phyloP scores from a whole-genome alignment of 2,329 filamentous ascomycete species.

The Sporothrix euskadiensis region DNA sequence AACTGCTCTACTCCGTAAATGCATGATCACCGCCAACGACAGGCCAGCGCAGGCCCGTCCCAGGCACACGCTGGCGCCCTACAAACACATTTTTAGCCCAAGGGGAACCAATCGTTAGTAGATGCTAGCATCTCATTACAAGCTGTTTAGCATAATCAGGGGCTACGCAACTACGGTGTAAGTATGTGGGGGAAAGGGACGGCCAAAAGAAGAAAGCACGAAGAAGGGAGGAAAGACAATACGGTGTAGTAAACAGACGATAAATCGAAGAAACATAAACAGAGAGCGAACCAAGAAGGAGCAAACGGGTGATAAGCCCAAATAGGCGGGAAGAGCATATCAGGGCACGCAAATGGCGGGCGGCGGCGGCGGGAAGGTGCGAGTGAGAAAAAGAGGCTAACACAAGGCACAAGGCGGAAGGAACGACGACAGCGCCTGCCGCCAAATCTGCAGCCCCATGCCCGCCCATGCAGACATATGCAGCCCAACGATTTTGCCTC shows the following conservation, averaged over 20 bases:
- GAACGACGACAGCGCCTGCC: constrained; percentile 14
- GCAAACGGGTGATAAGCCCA: neutral
- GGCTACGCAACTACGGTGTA: neutral
- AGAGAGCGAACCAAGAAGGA: neutral
- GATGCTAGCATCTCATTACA: neutral
- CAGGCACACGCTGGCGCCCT: constrained; percentile 10
- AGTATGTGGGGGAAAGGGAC: neutral
- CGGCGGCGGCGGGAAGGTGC: neutral
- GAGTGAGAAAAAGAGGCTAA: neutral
- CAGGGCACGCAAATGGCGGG: neutral
- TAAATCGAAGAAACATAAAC: no score
- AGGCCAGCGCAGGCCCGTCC: neutral
- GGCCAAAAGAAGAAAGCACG: neutral
- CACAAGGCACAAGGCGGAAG: constrained; percentile 2
- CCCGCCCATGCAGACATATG: neutral
- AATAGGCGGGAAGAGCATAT: neutral
- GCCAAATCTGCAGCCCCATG: constrained; percentile 17
- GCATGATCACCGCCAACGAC: neutral
- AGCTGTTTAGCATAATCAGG: neutral
- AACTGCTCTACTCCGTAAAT: neutral
- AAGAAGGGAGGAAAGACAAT: neutral
- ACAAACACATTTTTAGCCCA: constrained; percentile 10
- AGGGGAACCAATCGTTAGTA: constrained; percentile 11
- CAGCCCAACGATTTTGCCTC: constrained; percentile 22
- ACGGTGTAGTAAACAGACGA: constrained; percentile 18